Conservation (phyloP, 2,329 filamentous ascomycete genomes). For the Nannizziopsis arthrosporioides region DNA sequence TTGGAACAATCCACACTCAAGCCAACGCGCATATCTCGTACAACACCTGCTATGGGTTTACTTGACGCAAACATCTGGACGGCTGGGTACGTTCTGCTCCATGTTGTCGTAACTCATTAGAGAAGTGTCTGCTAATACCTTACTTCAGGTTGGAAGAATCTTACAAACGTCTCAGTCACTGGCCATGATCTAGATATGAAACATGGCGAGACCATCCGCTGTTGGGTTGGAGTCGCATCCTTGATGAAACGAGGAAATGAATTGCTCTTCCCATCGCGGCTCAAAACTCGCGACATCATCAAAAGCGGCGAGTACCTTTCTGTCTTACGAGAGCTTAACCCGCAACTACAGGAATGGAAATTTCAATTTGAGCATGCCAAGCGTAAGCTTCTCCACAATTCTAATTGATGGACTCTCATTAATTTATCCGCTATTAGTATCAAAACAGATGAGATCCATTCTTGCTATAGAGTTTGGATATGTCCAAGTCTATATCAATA, state of each 20-base stretch:
- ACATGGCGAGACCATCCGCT: slow-evolving; percentile 33
- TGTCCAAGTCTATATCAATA: slow-evolving; percentile 34
- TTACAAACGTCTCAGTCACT: slow-evolving; percentile 16
- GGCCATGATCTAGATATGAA: slow-evolving; percentile 15
- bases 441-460: slow-evolving; percentile 36
- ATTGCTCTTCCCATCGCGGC: slow-evolving; percentile 65
- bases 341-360: slow-evolving; percentile 64
- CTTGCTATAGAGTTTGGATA: slow-evolving; percentile 44
- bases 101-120: slow-evolving; percentile 36
- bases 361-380: slow-evolving; percentile 32
- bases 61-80: slow-evolving; percentile 42
- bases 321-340: slow-evolving; percentile 63
- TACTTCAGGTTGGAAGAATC: slow-evolving; percentile 16
- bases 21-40: slow-evolving; percentile 27
- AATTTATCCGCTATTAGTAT: slow-evolving; percentile 43
- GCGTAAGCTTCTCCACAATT: slow-evolving; percentile 24
- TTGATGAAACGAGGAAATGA: slow-evolving; percentile 78
- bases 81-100: slow-evolving; percentile 39
- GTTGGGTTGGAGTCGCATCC: slow-evolving; percentile 73
- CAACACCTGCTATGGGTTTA: slow-evolving; percentile 37
- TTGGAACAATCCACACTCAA: slow-evolving; percentile 22
- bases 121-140: slow-evolving; percentile 26
- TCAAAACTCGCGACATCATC: slow-evolving; percentile 71
- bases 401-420: background rate
- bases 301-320: slow-evolving; percentile 66